Evolutionary conservation across 805 yeast genomes (phyloP), one percentile per base, ranked within the genome.

Genomic region (Pichia californica): DNA sequence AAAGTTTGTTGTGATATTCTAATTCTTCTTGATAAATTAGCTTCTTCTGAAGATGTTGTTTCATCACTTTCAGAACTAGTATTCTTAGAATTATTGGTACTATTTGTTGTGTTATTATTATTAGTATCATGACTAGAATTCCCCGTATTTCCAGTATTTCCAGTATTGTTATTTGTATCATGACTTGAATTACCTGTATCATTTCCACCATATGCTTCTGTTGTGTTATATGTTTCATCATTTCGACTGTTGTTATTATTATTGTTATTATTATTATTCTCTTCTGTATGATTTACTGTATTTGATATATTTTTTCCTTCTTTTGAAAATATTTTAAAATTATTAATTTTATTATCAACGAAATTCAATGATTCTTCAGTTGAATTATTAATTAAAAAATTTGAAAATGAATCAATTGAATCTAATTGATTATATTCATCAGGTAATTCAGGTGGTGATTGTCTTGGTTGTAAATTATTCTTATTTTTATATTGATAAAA

Each of bases 401-500:
- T 27, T 10, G 36, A 33, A 7, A 19, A 18, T 15, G 26, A 8
- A n/a, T n/a, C 25, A 7, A 33, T 20, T 11, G 23, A 31, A 26
- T 25, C 25, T 23, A 23, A 23, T 23, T 7, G 9, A 23, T 7
- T 2, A 23, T 7, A 23, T 23, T 23, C 25, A 23, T 36, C 31
- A 10, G 40, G 33, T 11, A 25, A 26, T 7, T 18, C 25, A 2
- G 47, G 44, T 23, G 35, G 40, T 20, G 16, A 5, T 23, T 43
- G 46, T 10, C n/a, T 16, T 8, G 46, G 46, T 19, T 43, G 46
- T 19, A 13, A 28, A 21, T 36, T 29, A 7, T 30, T 8, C 16
- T 37, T 28, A 29, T 30, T 8, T 20, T 37, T 28, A 29, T 40
- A 45, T 35, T 45, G 48, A 38, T 40, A 45, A 31, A 45, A 45